Base-by-base conservation (phyloP, 1,284 basidiomycete genomes). In the Sporisorium reilianum region DNA sequence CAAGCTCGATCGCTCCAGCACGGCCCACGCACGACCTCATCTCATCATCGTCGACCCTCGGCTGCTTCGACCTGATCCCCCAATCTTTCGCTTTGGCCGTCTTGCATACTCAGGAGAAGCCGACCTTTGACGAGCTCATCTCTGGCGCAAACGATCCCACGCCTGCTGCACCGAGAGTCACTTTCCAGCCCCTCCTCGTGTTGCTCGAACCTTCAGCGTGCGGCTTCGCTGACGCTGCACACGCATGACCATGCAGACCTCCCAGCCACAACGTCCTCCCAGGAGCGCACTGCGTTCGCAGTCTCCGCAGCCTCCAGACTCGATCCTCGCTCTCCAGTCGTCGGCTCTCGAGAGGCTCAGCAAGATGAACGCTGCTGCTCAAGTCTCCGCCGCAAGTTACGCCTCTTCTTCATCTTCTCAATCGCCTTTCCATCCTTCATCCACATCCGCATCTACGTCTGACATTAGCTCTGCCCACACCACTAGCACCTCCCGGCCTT, bases 271-370 rank as follows among this genome's bases (percentile, higher is more conserved):
- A 22, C 38, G 10, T 3, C 40, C 51, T 14, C 40, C 11, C 34
- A n/a, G 26, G 9, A 48, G 46, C 46, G 16, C 10, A 2, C 14
- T 26, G 32, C 54, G 54, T 49, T 32, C 61, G 38, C 54, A 25
- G 26, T 34, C 25, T 7, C 52, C 61, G 38, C 54, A 25, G 26
- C 25, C 25, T 7, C 52, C 48, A 11, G 28, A 16, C 6, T 8
- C 42, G 0, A 49, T 65, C 45, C 63, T 59, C 55, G 56, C 32
- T 20, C 20, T 28, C 7, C 52, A 38, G 12, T 51, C 52, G 25
- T 30, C 48, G 16, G 41, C 52, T 28, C 12, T 51, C 23, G 34
- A 32, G 1, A 40, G 48, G 46, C 30, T 45, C 34, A 41, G 36
- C 36, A 53, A 32, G 34, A 46, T 20, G 44, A 53, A 46, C 22